phyloP scores from a whole-genome alignment of 768 basidiomycete species.

The Lactifluus subvellereus region DNA sequence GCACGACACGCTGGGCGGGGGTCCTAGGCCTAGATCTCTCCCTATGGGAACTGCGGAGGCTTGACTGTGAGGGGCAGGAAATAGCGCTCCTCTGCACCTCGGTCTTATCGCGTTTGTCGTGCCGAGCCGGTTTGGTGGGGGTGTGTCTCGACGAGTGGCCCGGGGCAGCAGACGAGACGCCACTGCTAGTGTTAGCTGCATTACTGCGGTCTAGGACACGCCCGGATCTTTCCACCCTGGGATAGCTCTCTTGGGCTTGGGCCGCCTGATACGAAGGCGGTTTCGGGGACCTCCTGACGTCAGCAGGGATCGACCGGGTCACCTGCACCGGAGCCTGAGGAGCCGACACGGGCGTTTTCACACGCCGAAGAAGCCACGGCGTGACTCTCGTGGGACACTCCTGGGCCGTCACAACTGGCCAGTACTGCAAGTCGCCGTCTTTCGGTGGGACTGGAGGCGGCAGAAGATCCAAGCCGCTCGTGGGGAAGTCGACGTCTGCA shows the following conservation, averaged over 20 bases:
- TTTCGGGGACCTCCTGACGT: not conserved
- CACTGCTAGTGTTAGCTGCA: not conserved
- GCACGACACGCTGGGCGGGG: not conserved
- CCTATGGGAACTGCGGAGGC: not conserved
- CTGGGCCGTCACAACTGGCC: not conserved
- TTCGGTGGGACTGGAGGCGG: conserved; percentile 12
- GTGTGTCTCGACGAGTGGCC: not conserved
- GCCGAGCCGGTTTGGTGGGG: not conserved
- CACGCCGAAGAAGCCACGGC: conserved; percentile 14
- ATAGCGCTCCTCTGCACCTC: not conserved
- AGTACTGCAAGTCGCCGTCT: not conserved
- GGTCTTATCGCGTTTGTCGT: not conserved
- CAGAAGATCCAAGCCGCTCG: not conserved
- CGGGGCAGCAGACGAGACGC: not conserved
- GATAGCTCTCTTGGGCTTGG: not conserved
- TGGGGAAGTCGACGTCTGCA: not conserved
- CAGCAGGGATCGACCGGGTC: not conserved
- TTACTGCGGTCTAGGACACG: not conserved
- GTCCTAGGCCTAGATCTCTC: not conserved
- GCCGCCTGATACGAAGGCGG: conserved; percentile 5
- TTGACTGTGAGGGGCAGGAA: not conserved
- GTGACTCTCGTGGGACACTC: conserved; percentile 11
- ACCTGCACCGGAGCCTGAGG: not conserved
- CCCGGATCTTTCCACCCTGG: conserved; percentile 2
- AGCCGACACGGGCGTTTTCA: not conserved